Base-by-base conservation (phyloP, 441 rosid species). In the Euphorbia neoarborescens region DNA sequence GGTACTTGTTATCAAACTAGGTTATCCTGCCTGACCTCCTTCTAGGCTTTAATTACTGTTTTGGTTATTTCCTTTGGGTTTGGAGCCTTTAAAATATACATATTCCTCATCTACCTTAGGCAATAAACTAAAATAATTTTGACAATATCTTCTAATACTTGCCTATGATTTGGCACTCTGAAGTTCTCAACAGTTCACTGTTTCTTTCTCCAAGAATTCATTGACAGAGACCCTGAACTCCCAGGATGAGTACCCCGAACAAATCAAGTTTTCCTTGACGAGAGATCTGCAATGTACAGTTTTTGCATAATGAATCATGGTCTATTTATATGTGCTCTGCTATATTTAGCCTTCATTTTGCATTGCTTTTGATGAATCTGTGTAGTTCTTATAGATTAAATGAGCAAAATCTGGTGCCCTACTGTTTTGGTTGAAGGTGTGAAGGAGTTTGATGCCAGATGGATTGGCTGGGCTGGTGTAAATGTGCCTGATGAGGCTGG, bases 401-500 rank as follows among this genome's bases (percentile, higher is more conserved):
- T 54, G 22, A 28, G 34, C 2, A 59, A 11, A 10, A 32, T 34
- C 30, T 44, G 50, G 27, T 15, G 11, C 38, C 24, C 50, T 65
- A 2, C 22, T 20, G 67, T 77, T 62, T 65, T 65, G 66, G 22
- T 71, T 66, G 67, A 80, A 89, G 96, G 96, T 63, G 86, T 89
- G 81, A 88, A 78, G 77, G 92, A 88, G 73, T 88, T 88, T 65
- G 92, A 89, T 71, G 85, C 92, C 58, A 88, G 86, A 70, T 89
- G 96, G 96, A 88, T 89, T 77, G 96, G 96, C 71, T 89, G 92
- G 96, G 92, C 96, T 69, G 96, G 96, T 65, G 96, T 88, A 63
- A 86, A 85, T 74, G 96, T 89, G 25, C 85, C 88, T 59, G 96
- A 89, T 81, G 88, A 83, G 70, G 73, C 74, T 72, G 96, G 96